phyloP scores from a whole-genome alignment of 495 filamentous ascomycete species.

The Penicillium egyptiacum region DNA sequence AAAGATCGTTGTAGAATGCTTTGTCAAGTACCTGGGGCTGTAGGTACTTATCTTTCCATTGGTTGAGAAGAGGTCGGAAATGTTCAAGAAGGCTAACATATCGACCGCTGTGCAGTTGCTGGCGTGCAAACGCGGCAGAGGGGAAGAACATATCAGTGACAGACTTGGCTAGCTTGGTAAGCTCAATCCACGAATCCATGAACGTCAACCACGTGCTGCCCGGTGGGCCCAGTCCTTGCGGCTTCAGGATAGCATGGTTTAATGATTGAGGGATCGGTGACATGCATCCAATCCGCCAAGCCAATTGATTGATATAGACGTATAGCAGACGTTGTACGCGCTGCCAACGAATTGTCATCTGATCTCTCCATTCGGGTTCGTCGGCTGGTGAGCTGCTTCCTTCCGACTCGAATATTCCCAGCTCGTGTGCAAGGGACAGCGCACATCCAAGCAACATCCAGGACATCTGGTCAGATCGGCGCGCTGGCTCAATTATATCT shows the following conservation, averaged over 20 bases:
- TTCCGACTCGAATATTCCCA: slow-evolving; percentile 52
- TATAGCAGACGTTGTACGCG: slow-evolving; percentile 50
- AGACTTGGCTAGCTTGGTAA: slow-evolving; percentile 53
- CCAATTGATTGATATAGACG: slow-evolving; percentile 55
- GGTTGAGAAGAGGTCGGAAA: slow-evolving; percentile 49
- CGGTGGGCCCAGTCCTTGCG: slow-evolving; percentile 29
- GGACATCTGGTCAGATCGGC: slow-evolving; percentile 56
- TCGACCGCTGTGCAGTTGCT: slow-evolving; percentile 52
- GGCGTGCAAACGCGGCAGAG: slow-evolving; percentile 50
- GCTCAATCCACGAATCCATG: slow-evolving; percentile 54
- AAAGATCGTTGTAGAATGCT: slow-evolving; percentile 47
- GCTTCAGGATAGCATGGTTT: slow-evolving; percentile 41
- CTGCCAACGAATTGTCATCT: slow-evolving; percentile 43
- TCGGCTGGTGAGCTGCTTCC: slow-evolving; percentile 23
- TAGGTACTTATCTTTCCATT: slow-evolving; percentile 53
- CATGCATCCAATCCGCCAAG: slow-evolving; percentile 54
- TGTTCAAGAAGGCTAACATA: slow-evolving; percentile 54
- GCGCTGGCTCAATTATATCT: slow-evolving; percentile 53
- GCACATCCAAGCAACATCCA: slow-evolving; percentile 56
- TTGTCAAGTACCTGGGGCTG: slow-evolving; percentile 40
- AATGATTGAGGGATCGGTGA: slow-evolving; percentile 54
- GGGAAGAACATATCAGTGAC: slow-evolving; percentile 57
- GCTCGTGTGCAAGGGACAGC: slow-evolving; percentile 51
- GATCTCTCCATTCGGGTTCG: slow-evolving; percentile 34
- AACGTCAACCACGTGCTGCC: slow-evolving; percentile 44